A percentile compares a stretch with the other conserved stretches of the same genome.
phyloP scores from a whole-genome alignment of 2,329 filamentous ascomycete genomes.

The Verticillium alfalfae region DNA sequence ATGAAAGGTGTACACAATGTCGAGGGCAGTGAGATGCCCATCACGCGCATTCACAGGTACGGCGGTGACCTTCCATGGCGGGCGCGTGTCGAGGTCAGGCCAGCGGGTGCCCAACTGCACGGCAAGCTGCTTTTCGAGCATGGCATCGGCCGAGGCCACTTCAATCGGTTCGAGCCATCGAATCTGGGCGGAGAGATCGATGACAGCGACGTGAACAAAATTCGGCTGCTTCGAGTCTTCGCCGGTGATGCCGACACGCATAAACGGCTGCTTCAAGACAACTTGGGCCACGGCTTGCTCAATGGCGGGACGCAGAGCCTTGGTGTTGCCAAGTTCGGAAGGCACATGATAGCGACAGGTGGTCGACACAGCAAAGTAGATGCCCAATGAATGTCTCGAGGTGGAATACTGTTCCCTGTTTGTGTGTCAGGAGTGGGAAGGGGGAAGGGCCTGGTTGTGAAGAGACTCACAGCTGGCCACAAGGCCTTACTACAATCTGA shows the following conservation, averaged over 20 bases:
- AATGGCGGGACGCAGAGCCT: slow-evolving; percentile 15
- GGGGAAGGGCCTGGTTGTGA: neutral
- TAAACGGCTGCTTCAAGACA: slow-evolving; percentile 35
- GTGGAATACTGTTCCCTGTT: slow-evolving; percentile 39
- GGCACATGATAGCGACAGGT: slow-evolving; percentile 35
- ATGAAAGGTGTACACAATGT: slow-evolving; percentile 44
- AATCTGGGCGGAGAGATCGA: slow-evolving; percentile 39
- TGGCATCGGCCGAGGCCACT: slow-evolving; percentile 8
- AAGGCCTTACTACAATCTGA: slow-evolving; percentile 3
- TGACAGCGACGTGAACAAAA: slow-evolving; percentile 34
- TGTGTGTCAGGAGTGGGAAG: slow-evolving; percentile 2
- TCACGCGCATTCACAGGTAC: slow-evolving; percentile 14
- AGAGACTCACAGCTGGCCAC: slow-evolving; percentile 5
- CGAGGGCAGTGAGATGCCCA: slow-evolving; percentile 17
- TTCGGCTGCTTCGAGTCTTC: slow-evolving; percentile 35
- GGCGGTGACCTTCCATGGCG: slow-evolving; percentile 43
- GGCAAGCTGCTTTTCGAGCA: slow-evolving; percentile 20
- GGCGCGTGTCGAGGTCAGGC: slow-evolving; percentile 27
- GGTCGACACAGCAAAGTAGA: slow-evolving; percentile 40
- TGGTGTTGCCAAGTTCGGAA: neutral
- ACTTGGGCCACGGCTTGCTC: slow-evolving; percentile 32
- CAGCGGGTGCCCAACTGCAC: slow-evolving; percentile 25
- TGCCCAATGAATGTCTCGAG: slow-evolving; percentile 37
- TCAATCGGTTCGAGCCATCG: slow-evolving; percentile 22
- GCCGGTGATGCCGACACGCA: slow-evolving; percentile 41